These are phyloP conservation scores for Leucocoprinus sp. DNA, from an alignment of 768 basidiomycete species.

Conservation along the genomic window DNA sequence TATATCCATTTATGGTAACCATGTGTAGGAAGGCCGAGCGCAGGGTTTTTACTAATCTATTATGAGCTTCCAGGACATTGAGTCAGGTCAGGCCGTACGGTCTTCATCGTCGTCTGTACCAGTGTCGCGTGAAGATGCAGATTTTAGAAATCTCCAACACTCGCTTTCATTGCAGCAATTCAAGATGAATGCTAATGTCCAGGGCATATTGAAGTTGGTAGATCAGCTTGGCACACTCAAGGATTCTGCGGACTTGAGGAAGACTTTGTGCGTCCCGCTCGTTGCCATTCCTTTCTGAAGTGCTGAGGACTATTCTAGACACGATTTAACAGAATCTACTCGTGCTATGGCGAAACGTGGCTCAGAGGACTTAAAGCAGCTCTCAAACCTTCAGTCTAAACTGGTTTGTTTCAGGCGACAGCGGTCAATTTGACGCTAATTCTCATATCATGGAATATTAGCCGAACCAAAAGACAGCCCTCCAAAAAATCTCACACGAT, in stretches of 20 bases:
- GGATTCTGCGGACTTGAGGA: conserved; percentile 74
- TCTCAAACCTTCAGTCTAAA: conserved; percentile 57
- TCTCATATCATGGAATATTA: conserved; percentile 19
- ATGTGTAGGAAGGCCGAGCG: too few relatives aligned
- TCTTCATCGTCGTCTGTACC: conserved; percentile 25
- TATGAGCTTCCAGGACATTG: conserved; percentile 54
- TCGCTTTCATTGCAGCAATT: conserved; percentile 90
- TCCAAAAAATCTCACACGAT: conserved; percentile 92
- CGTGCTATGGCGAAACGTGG: conserved; percentile 92
- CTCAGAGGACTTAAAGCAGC: conserved; percentile 86
- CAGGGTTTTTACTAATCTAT: too few relatives aligned
- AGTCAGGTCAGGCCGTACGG: conserved; percentile 33
- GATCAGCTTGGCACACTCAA: conserved; percentile 84
- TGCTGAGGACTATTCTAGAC: conserved; percentile 36
- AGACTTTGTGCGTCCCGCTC: conserved; percentile 63
- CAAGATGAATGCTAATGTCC: conserved; percentile 98
- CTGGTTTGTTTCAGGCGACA: conserved; percentile 35
- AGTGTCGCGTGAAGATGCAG: conserved; percentile 56
- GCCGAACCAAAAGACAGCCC: conserved; percentile 74
- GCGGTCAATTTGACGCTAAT: background rate
- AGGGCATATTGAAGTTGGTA: conserved; percentile 92
- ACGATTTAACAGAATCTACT: conserved; percentile 91
- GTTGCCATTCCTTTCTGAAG: background rate
- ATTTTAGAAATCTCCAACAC: conserved; percentile 68
- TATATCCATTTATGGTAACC: background rate